Conservation (phyloP, 2,329 filamentous ascomycete genomes). For the Camillea tinctor region DNA sequence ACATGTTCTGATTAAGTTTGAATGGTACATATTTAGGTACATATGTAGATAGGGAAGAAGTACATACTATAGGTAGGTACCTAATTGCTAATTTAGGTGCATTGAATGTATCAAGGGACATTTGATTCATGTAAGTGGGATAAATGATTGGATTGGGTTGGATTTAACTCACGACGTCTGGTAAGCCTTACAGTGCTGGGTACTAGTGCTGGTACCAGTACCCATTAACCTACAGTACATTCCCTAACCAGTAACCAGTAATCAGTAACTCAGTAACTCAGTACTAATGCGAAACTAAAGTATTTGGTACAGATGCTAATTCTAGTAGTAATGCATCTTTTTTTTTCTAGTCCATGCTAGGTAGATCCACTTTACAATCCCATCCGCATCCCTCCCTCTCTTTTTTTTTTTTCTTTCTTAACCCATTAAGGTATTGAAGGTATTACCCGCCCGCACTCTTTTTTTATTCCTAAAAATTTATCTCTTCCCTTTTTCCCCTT, state of each 20-base stretch:
- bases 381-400: background rate
- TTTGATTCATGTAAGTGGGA: background rate
- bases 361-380: conserved; percentile 17
- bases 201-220: no score
- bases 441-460: conserved; percentile 13
- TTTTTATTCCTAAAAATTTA: conserved; percentile 14
- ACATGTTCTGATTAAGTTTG: no score
- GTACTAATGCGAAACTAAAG: no score
- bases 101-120: conserved; percentile 1
- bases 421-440: background rate
- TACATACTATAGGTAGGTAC: background rate
- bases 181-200: no score
- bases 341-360: conserved; percentile 10
- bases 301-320: background rate
- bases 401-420: conserved; percentile 14
- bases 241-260: no score
- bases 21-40: no score
- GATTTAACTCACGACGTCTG: no score
- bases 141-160: no score
- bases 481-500: conserved; percentile 18
- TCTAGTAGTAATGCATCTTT: conserved; percentile 11
- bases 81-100: conserved; percentile 5
- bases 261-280: no score
- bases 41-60: no score
- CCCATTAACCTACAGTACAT: no score